Percentiles rank a stretch among this genome's conserved stretches.
Evolutionary conservation across 768 basidiomycete species (phyloP).

Genomic region (Podaxis sp.): DNA sequence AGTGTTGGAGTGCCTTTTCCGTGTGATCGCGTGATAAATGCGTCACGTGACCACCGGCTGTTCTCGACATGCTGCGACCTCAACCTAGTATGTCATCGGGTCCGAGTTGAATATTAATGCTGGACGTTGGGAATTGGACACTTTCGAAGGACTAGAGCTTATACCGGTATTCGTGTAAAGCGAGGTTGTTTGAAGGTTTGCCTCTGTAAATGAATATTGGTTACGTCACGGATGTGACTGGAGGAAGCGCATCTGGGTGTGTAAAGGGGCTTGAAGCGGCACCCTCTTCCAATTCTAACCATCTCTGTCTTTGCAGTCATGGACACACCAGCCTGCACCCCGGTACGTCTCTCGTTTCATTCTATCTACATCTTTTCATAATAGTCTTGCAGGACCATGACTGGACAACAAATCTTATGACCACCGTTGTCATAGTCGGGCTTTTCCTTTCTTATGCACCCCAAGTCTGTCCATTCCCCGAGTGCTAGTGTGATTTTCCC

Average conservation of each 20-base stretch:
- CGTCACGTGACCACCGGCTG: no score
- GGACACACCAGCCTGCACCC: not conserved
- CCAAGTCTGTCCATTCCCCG: slow-evolving; percentile 41
- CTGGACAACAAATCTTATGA: slow-evolving; percentile 63
- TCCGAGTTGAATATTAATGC: no score
- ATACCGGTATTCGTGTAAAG: no score
- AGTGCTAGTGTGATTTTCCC: not conserved
- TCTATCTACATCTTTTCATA: not conserved
- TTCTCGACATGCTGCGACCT: no score
- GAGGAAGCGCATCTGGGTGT: not conserved
- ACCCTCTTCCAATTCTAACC: not conserved
- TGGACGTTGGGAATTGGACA: no score
- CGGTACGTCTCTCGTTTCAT: not conserved
- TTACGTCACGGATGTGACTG: not conserved
- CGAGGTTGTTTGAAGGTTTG: no score
- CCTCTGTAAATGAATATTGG: not conserved
- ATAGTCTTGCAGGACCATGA: slow-evolving; percentile 57
- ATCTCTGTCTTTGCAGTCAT: not conserved
- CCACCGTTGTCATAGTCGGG: slow-evolving; percentile 61
- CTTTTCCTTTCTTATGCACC: slow-evolving; percentile 81
- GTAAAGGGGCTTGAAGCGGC: no score
- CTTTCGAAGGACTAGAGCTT: no score
- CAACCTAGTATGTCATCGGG: no score
- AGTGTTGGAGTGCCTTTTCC: no score
- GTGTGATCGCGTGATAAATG: no score